These are phyloP conservation scores for Ascochyta fabae DNA, from an alignment of 2,329 filamentous ascomycete genomes.

Conservation along the genomic window DNA sequence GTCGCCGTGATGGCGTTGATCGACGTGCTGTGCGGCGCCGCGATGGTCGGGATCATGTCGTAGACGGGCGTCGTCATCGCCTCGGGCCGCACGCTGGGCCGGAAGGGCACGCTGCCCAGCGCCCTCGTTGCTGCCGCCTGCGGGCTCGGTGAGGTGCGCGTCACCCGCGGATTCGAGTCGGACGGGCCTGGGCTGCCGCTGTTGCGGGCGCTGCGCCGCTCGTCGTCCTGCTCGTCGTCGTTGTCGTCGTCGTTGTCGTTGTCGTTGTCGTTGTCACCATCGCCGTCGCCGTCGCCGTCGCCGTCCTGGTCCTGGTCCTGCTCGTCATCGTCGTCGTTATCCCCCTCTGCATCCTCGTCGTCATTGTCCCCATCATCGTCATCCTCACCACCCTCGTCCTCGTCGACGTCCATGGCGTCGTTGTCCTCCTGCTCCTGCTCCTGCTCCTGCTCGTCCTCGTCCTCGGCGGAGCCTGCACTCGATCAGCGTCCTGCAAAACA, in stretches of 20 bases:
- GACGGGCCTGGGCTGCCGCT: slow-evolving; percentile 33
- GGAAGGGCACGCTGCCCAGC: slow-evolving; percentile 53
- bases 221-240: slow-evolving; percentile 54
- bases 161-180: slow-evolving; percentile 55
- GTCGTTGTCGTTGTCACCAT: slow-evolving; percentile 47
- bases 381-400: slow-evolving; percentile 52
- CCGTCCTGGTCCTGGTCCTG: slow-evolving; percentile 52
- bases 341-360: slow-evolving; percentile 35
- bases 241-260: slow-evolving; percentile 51
- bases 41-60: slow-evolving; percentile 96
- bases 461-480: slow-evolving; percentile 32
- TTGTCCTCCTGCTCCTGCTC: slow-evolving; percentile 49
- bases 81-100: slow-evolving; percentile 74
- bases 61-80: slow-evolving; percentile 81
- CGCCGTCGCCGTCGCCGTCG: slow-evolving; percentile 51
- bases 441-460: slow-evolving; percentile 38
- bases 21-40: slow-evolving; percentile 92
- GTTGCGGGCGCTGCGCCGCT: slow-evolving; percentile 43
- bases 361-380: slow-evolving; percentile 52
- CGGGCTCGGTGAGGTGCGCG: slow-evolving; percentile 57
- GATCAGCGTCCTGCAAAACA: slow-evolving; percentile 11
- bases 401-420: slow-evolving; percentile 54
- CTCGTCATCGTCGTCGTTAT: slow-evolving; percentile 45
- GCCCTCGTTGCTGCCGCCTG: slow-evolving; percentile 39
- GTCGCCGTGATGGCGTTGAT: slow-evolving; percentile 93